Percentiles rank a stretch among this genome's conserved stretches.
phyloP scores from a whole-genome alignment of 768 basidiomycete species.

The Tulasnella sp. region DNA sequence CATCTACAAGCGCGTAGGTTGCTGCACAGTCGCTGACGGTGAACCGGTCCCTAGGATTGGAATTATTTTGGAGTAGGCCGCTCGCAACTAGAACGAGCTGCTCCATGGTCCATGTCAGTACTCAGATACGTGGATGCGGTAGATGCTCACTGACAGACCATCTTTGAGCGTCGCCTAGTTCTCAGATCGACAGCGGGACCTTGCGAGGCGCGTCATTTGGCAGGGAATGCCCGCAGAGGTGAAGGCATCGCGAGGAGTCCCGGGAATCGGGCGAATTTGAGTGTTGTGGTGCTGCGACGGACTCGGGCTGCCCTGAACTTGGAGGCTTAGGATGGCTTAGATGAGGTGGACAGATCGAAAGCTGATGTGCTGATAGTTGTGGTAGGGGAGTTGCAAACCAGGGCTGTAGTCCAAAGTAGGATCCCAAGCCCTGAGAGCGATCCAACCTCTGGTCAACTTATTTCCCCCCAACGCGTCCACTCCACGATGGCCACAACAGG shows the following conservation, averaged over 20 bases:
- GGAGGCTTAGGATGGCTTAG: background rate
- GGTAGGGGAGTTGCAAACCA: background rate
- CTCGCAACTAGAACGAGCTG: background rate
- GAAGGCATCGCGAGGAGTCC: background rate
- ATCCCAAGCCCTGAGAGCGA: background rate
- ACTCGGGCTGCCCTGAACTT: background rate
- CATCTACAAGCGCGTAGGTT: background rate
- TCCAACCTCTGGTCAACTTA: background rate
- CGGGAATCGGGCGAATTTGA: background rate
- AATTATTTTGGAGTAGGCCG: conserved; percentile 5
- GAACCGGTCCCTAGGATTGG: background rate
- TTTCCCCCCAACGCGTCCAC: no score
- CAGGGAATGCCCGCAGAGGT: background rate
- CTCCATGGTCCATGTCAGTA: background rate
- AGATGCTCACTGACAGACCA: conserved; percentile 3
- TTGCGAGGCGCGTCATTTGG: background rate
- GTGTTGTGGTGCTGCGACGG: background rate
- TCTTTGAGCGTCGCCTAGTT: background rate
- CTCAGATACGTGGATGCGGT: background rate
- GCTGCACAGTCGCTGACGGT: background rate
- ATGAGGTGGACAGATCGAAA: background rate
- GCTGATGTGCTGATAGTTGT: background rate
- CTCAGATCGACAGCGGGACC: background rate
- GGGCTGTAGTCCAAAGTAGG: background rate
- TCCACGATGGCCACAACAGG: background rate